Evolutionary conservation across 2,329 filamentous ascomycete species (phyloP), one percentile per base, ranked within the genome.

Genomic region (Amauroascus verrucosus): DNA sequence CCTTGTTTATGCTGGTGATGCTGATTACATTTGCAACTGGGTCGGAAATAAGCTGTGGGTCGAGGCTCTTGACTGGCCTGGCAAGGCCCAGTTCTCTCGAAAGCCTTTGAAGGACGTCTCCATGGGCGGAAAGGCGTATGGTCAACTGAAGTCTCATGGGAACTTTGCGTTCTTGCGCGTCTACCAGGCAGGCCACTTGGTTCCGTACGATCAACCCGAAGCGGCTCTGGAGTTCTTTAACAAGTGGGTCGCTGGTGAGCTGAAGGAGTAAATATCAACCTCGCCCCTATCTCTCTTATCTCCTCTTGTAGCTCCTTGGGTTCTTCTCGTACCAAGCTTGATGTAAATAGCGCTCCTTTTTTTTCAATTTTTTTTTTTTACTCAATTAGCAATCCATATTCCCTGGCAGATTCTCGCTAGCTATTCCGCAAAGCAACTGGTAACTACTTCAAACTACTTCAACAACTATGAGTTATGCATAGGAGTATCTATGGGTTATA

Each of bases 21-120:
- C 86, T 51, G 87, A 91, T 72, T 91, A 84, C 73, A 93, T 93
- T 71, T 81, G 88, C 85, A 96, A 96, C 82, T 96, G 91, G 90
- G 86, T 97, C 59, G 93, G 93, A 63, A 98, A 98, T 81, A 84
- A 88, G 72, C 90, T 88, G 56, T 98, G 93, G 93, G 84, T 85
- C 67, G 78, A 82, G 59, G 84, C 85, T 54, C 71, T 57, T 11
- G 30, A 50, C 3, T 57, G 55, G 55, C 48, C 48, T 8, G 55
- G 55, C 18, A 49, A 47, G 18, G 14, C 37, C 14, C 11, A 53
- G 37, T 57, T 54, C 35, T 8, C 83, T 63, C 71, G 85, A 61
- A 71, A 86, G 73, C 80, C 85, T 60, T 82, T 97, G 60, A 78
- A 77, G 64, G 76, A 91, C 53, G 77, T 80, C 53, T 83, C 84